phyloP scores from a whole-genome alignment of 1,284 basidiomycete genomes.

The Lentinula novae-zelandiae region DNA sequence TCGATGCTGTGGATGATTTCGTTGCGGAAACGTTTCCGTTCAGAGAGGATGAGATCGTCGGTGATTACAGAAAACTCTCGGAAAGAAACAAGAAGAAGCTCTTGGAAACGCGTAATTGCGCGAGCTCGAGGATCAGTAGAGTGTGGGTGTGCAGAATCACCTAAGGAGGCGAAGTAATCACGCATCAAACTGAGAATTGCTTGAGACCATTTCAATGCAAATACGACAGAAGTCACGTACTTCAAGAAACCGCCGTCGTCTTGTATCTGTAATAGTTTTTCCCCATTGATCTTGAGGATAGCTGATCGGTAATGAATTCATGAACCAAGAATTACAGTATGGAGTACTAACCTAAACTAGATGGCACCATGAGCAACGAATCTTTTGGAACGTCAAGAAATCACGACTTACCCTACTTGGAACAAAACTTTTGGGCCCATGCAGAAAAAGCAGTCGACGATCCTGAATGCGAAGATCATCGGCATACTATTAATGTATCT shows the following conservation, averaged over 20 bases:
- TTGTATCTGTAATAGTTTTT: conserved; percentile 89
- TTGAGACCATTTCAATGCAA: not conserved
- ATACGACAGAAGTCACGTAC: conserved; percentile 36
- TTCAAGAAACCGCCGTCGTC: conserved; percentile 98
- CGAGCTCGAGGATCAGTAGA: conserved; percentile 87
- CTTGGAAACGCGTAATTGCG: conserved; percentile 97
- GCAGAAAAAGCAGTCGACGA: conserved; percentile 98
- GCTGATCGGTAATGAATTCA: conserved; percentile 42
- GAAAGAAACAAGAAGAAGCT: conserved; percentile 93
- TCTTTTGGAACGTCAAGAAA: not conserved
- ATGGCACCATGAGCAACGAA: not conserved
- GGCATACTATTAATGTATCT: conserved; percentile 99
- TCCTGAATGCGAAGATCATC: conserved; percentile 97
- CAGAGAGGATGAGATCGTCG: conserved; percentile 89
- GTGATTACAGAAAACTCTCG: conserved; percentile 97
- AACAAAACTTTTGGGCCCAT: conserved; percentile 99
- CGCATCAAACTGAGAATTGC: conserved; percentile 72
- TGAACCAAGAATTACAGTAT: not conserved
- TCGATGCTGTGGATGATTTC: conserved; percentile 96
- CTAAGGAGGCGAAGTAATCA: conserved; percentile 91
- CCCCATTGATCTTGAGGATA: conserved; percentile 98
- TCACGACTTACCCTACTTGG: conserved; percentile 80
- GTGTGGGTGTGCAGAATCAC: conserved; percentile 91
- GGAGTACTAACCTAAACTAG: conserved; percentile 40
- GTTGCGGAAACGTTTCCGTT: conserved; percentile 83